These are phyloP conservation scores for Limonium bicolor DNA, from an alignment of 148 eudicot species.

Conservation along the genomic window DNA sequence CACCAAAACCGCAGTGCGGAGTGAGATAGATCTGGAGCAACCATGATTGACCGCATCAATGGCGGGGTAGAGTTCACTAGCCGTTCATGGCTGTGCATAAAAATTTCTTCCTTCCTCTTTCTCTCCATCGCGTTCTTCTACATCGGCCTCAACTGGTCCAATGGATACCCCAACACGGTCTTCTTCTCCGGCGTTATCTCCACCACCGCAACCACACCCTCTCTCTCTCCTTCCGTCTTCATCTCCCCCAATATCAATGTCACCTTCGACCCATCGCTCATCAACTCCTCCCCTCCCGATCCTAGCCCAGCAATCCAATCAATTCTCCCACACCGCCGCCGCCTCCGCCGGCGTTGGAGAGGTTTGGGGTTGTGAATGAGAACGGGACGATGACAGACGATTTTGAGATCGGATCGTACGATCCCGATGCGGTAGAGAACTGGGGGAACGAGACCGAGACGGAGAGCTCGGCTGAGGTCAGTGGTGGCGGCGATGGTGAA, in stretches of 20 bases:
- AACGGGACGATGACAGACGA: constrained; percentile 41
- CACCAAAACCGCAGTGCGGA: no score
- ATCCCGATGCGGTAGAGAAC: constrained; percentile 13
- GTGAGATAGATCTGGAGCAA: no score
- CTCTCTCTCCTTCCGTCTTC: background rate
- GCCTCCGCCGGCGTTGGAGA: constrained; percentile 17
- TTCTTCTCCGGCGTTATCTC: constrained; percentile 1
- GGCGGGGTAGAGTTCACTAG: no score
- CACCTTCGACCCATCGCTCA: constrained; percentile 1
- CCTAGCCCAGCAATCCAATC: background rate
- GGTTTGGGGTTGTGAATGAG: constrained; percentile 47
- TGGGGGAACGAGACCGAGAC: constrained; percentile 7
- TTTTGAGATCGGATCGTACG: constrained; percentile 34
- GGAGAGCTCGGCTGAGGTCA: constrained; percentile 4
- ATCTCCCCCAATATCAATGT: constrained; percentile 6
- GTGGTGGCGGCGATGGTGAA: background rate
- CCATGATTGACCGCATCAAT: no score
- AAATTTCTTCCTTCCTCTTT: constrained; percentile 24
- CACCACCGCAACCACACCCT: background rate
- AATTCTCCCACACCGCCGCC: constrained; percentile 15
- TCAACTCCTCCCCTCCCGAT: constrained; percentile 6
- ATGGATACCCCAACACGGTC: constrained; percentile 4
- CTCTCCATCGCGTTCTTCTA: constrained; percentile 32
- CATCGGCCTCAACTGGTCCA: constrained; percentile 19
- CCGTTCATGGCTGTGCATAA: no score